These are phyloP conservation scores for Pichia heedii DNA, from an alignment of 805 yeast species.

Conservation along the genomic window DNA sequence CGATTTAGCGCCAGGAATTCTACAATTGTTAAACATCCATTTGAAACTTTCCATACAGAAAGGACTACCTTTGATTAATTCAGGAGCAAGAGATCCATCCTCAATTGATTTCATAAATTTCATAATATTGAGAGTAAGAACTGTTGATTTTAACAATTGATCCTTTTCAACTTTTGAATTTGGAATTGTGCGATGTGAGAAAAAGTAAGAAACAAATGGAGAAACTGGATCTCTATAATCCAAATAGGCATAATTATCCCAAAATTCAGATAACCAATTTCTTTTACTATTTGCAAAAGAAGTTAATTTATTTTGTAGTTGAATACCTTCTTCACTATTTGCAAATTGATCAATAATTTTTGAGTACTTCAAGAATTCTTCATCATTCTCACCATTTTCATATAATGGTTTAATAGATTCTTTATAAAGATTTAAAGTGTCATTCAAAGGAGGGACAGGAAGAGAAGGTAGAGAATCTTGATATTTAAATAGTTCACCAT, in stretches of 20 bases:
- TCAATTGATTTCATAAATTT: conserved; percentile 62
- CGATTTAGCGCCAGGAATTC: conserved; percentile 60
- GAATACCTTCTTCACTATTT: conserved; percentile 45
- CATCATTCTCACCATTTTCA: conserved; percentile 38
- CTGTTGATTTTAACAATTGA: conserved; percentile 68
- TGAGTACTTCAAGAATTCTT: conserved; percentile 32
- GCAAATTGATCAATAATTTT: conserved; percentile 59
- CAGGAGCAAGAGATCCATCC: conserved; percentile 70
- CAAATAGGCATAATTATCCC: conserved; percentile 93
- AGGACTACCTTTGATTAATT: conserved; percentile 64
- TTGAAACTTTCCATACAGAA: conserved; percentile 91
- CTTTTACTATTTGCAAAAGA: conserved; percentile 48
- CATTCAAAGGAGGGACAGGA: conserved; percentile 77
- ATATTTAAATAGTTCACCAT: conserved; percentile 63
- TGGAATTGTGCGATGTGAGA: conserved; percentile 61
- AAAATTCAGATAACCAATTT: conserved; percentile 86
- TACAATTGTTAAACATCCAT: conserved; percentile 81
- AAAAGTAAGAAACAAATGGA: conserved; percentile 89
- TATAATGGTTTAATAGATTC: conserved; percentile 64
- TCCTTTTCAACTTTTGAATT: conserved; percentile 46
- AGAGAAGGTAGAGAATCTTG: conserved; percentile 71
- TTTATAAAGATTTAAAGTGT: conserved; percentile 63
- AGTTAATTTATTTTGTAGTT: conserved; percentile 61
- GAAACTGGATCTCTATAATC: conserved; percentile 90
- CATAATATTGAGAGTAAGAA: conserved; percentile 57